Evolutionary conservation across 345 rosid genomes (phyloP).

Genomic region (Populus ilicifolia): DNA sequence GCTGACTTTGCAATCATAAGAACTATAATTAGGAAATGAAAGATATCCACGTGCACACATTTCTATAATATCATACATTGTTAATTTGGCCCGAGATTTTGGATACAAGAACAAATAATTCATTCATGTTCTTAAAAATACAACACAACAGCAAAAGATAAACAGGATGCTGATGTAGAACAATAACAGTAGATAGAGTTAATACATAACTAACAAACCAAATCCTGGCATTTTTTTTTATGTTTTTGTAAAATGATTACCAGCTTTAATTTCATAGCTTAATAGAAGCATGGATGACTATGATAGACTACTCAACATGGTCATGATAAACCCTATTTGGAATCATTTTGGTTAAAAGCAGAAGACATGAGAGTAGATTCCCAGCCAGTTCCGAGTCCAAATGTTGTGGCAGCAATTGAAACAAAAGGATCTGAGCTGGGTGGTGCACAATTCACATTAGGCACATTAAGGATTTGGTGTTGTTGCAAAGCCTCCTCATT

Average conservation of each 20-base stretch:
- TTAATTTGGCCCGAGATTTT: not conserved
- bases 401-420: not conserved
- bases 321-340: not conserved
- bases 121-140: not conserved
- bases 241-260: not conserved
- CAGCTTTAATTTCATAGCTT: not conserved
- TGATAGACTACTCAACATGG: not conserved
- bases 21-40: not conserved
- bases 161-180: not conserved
- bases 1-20: not conserved
- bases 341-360: not conserved
- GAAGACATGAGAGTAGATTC: conserved; percentile 15
- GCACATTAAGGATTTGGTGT: not conserved
- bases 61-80: not conserved
- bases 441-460: not conserved
- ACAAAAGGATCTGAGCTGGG: conserved; percentile 4
- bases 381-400: conserved; percentile 7
- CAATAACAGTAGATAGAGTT: not conserved
- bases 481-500: conserved; percentile 20
- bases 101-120: not conserved
- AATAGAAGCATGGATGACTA: not conserved
- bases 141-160: not conserved
- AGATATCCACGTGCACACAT: not conserved
- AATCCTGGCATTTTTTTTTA: not conserved
- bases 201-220: not conserved